Conservation (phyloP, 208 protist species). For the Crithidia brevicula region DNA sequence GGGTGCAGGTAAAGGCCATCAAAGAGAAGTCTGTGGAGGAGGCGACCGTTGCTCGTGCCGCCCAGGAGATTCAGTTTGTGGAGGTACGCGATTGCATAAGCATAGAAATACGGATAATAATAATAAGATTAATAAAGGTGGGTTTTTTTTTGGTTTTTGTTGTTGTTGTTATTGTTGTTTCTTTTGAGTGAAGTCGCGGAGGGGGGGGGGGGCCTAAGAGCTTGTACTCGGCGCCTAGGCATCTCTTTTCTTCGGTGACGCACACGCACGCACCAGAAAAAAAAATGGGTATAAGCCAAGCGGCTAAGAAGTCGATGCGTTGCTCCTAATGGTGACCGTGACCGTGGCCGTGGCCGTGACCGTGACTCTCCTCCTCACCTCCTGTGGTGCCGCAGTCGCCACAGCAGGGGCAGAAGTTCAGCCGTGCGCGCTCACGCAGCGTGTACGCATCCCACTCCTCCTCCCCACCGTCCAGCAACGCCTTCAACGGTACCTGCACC, state of each 20-base stretch:
- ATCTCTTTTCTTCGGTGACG: too few species aligned
- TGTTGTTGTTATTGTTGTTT: not conserved
- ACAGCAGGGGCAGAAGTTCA: slow-evolving; percentile 88
- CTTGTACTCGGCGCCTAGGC: too few species aligned
- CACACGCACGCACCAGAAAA: too few species aligned
- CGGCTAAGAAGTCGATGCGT: too few species aligned
- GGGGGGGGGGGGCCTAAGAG: too few species aligned
- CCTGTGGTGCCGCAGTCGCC: slow-evolving; percentile 35
- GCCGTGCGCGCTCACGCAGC: slow-evolving; percentile 54
- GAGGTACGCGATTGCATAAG: too few species aligned
- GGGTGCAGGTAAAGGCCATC: too few species aligned
- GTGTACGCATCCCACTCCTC: slow-evolving; percentile 76
- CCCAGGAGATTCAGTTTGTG: too few species aligned
- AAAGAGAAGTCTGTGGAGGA: too few species aligned
- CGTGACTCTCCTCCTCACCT: slow-evolving; percentile 15
- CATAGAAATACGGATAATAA: too few species aligned
- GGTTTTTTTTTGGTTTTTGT: slow-evolving; percentile 5
- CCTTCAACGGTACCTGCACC: slow-evolving; percentile 54
- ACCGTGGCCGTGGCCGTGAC: slow-evolving; percentile 28
- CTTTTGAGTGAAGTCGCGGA: not conserved
- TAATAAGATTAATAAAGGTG: not conserved
- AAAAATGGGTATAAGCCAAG: too few species aligned
- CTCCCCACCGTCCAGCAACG: slow-evolving; percentile 64
- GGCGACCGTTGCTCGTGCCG: too few species aligned
- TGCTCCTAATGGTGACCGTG: slow-evolving; percentile 3